Conservation (phyloP, 257 asterid species). For the Solanum chiquidenum region DNA sequence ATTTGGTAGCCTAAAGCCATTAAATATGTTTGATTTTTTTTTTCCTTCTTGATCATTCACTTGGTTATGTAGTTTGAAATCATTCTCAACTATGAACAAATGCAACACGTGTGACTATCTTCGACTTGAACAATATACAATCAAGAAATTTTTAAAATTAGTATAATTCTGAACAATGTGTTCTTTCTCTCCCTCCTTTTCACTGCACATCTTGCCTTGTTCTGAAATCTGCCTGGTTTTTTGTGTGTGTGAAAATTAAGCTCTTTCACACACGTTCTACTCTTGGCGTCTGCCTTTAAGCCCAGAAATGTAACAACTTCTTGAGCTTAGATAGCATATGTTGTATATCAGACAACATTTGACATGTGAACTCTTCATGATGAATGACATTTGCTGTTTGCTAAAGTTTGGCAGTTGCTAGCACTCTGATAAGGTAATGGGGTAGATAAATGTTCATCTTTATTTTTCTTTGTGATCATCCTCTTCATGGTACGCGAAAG, state of each 20-base stretch:
- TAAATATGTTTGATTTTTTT: neutral
- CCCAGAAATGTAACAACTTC: neutral
- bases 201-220: neutral
- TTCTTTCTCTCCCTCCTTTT: neutral
- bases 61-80: neutral
- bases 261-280: neutral
- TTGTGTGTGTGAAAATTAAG: neutral
- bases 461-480: neutral
- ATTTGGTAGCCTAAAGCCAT: neutral
- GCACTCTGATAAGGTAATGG: neutral
- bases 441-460: neutral
- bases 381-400: neutral
- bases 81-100: neutral
- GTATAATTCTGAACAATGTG: neutral
- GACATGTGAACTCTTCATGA: neutral
- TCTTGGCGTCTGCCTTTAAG: neutral
- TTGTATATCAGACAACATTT: neutral
- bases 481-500: slow-evolving; percentile 47
- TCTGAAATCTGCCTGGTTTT: neutral
- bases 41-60: neutral
- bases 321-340: neutral
- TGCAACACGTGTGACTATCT: neutral
- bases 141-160: neutral
- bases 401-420: neutral
- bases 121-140: neutral